These are phyloP conservation scores for Melampsora larici-populina DNA, from an alignment of 1,284 basidiomycete genomes.

Conservation along the genomic window DNA sequence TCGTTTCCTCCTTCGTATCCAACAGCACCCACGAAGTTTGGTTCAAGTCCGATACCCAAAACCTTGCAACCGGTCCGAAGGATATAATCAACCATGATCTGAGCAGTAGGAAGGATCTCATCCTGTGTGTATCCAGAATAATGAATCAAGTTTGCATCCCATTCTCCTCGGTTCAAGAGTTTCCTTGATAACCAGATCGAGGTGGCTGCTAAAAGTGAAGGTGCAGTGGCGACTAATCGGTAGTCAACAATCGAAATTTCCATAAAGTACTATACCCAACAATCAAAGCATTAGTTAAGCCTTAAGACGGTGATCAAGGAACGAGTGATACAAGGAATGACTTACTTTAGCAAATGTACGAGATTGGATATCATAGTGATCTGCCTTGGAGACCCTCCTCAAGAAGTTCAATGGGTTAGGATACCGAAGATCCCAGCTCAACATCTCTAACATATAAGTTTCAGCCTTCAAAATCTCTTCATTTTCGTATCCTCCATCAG, in stretches of 20 bases:
- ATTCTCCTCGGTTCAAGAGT: conserved; percentile 75
- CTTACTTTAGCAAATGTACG: conserved; percentile 75
- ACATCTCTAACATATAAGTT: conserved; percentile 82
- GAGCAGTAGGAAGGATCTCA: conserved; percentile 78
- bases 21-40: conserved; percentile 17
- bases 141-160: conserved; percentile 85
- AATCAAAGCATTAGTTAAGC: not conserved
- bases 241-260: conserved; percentile 88
- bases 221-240: conserved; percentile 72
- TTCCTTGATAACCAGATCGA: conserved; percentile 86
- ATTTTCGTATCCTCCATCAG: conserved; percentile 80
- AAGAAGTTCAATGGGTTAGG: conserved; percentile 93
- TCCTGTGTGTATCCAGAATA: conserved; percentile 86
- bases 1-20: conserved; percentile 40
- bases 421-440: conserved; percentile 87
- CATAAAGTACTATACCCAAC: conserved; percentile 63
- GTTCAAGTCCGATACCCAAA: conserved; percentile 20
- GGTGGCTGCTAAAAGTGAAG: conserved; percentile 82
- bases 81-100: conserved; percentile 88
- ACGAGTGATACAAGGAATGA: not conserved
- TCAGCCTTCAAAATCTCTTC: conserved; percentile 89
- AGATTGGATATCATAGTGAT: conserved; percentile 86
- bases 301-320: not conserved
- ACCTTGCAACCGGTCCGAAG: conserved; percentile 58
- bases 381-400: conserved; percentile 87